phyloP scores from a whole-genome alignment of 78 protist species.

The Thecamonas trahens region DNA sequence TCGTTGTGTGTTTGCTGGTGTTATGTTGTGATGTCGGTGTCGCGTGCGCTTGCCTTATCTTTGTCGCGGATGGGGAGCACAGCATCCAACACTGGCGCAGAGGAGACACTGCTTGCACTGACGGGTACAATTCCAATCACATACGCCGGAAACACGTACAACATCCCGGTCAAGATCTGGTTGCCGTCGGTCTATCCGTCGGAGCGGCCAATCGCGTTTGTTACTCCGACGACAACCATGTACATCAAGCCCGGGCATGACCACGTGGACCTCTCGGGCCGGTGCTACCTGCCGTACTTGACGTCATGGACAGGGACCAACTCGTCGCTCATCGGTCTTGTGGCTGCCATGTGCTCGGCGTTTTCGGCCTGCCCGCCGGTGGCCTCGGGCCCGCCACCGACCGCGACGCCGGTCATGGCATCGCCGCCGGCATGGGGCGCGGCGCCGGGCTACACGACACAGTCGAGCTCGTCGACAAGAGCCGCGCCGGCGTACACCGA shows the following conservation, averaged over 20 bases:
- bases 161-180: constrained; percentile 7
- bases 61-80: no score
- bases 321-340: neutral
- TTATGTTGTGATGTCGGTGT: no score
- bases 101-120: neutral
- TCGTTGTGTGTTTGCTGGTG: no score
- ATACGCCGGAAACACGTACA: neutral
- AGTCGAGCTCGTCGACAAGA: neutral
- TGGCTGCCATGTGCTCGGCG: neutral
- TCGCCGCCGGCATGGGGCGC: no score
- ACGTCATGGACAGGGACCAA: neutral
- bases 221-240: constrained; percentile 3
- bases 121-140: constrained; percentile 13
- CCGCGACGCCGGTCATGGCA: no score
- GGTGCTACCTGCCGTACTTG: constrained; percentile 10
- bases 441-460: neutral
- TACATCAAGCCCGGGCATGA: constrained; percentile 8
- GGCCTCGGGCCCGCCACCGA: no score
- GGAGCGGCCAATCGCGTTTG: constrained; percentile 10
- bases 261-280: constrained; percentile 11
- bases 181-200: constrained; percentile 3
- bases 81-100: constrained; percentile 1
- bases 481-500: neutral
- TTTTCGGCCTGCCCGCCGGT: no score
- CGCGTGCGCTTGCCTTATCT: no score